Conservation (phyloP, 2,329 filamentous ascomycete species). For the Thielaviopsis populi region DNA sequence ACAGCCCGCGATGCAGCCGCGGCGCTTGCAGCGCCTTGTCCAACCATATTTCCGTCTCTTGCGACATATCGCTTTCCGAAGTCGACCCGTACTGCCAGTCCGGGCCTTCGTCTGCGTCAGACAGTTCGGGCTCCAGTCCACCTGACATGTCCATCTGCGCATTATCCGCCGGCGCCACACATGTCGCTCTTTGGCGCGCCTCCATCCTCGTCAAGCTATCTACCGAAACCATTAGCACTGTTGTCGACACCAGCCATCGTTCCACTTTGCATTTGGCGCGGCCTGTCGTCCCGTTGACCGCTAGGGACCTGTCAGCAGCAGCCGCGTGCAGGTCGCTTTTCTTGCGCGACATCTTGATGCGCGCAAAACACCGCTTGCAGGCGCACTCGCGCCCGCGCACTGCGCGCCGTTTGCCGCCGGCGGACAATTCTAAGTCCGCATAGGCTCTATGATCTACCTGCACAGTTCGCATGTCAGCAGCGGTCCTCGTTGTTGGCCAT, state of each 20-base stretch:
- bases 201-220: too few species aligned
- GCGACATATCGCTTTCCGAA: background rate
- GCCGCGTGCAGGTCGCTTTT: background rate
- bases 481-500: background rate
- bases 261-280: background rate
- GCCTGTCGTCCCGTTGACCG: background rate
- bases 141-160: background rate
- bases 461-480: background rate
- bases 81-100: background rate
- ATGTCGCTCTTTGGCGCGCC: background rate
- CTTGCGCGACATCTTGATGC: background rate
- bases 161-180: background rate
- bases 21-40: background rate
- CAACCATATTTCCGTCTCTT: background rate
- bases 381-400: background rate
- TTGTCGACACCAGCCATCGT: background rate
- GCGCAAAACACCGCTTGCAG: background rate
- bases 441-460: background rate
- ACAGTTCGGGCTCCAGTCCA: background rate
- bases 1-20: background rate
- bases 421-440: background rate
- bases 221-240: background rate
- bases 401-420: background rate
- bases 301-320: background rate
- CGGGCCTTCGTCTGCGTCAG: background rate